Evolutionary conservation across 1,284 basidiomycete genomes (phyloP), one percentile per base, ranked within the genome.

Genomic region (Trichosporon coremiiforme): DNA sequence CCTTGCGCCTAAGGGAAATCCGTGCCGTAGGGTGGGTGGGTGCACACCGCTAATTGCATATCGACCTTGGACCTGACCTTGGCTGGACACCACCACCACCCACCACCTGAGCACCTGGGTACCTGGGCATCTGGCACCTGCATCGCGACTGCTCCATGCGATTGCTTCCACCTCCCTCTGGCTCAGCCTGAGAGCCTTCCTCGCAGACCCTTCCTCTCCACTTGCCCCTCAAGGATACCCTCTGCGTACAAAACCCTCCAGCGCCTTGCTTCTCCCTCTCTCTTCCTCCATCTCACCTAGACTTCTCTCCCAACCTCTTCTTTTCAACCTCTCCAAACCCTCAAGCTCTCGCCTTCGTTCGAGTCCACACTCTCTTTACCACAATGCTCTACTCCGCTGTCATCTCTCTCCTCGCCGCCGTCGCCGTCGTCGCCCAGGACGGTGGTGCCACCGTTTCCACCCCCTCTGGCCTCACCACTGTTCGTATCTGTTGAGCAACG

Each of bases 361-460:
- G 57, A 60, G 57, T 8, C 47, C 57, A 25, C 57, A 60, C 57
- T 60, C 57, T 60, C 57, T 10, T 60, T 60, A 60, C 57, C 31
- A 31, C 69, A 66, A 73, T 73, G 72, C 60, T 69, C 47, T 53
- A 65, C 57, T n/a, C 69, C 60, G 17, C 68, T 31, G 68, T 76
- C 66, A 65, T 74, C 53, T 60, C 68, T 53, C 66, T 75, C 64
- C 35, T 76, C 66, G 41, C 78, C 72, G 65, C 75, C 71, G 62
- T 75, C 55, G 75, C 73, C 66, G 73, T 57, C 35, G 63, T 70
- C 53, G 72, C 73, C 69, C 68, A 83, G 71, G 82, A 85, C 66
- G 64, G 86, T n/a, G 87, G 82, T 6, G 78, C 77, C 60, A 88
- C 85, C 35, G 84, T 92, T 80, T 88, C 90, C 80, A 90, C 91